These are phyloP conservation scores for Pterocarpus macrocarpus DNA, from an alignment of 306 rosid species.

Conservation along the genomic window DNA sequence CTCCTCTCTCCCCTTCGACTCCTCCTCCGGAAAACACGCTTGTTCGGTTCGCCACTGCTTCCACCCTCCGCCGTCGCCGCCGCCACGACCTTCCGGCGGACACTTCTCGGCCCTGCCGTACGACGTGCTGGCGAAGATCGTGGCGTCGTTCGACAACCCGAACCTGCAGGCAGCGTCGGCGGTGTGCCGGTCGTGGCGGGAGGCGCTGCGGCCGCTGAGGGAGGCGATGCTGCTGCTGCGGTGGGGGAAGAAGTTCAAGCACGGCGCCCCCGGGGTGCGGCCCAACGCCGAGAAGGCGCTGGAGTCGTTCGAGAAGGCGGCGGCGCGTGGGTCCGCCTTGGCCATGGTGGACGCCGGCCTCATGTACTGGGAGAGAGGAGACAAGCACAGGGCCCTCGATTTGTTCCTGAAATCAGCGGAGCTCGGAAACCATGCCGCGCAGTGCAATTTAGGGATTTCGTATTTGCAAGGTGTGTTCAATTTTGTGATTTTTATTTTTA, in stretches of 20 bases:
- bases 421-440: slow-evolving; percentile 78
- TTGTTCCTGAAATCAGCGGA: slow-evolving; percentile 70
- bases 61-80: slow-evolving; percentile 22
- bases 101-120: slow-evolving; percentile 78
- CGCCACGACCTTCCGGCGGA: not conserved
- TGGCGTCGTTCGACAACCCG: slow-evolving; percentile 64
- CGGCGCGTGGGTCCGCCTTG: slow-evolving; percentile 72
- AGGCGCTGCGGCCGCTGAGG: slow-evolving; percentile 74
- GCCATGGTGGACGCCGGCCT: slow-evolving; percentile 97
- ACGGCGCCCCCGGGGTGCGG: slow-evolving; percentile 67
- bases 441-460: slow-evolving; percentile 87
- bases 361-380: slow-evolving; percentile 79
- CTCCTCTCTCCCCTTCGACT: slow-evolving; percentile 53
- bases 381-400: slow-evolving; percentile 60
- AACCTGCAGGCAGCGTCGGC: slow-evolving; percentile 70
- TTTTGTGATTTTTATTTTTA: not conserved
- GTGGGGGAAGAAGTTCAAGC: slow-evolving; percentile 90
- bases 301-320: slow-evolving; percentile 73
- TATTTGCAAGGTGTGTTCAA: slow-evolving; percentile 70
- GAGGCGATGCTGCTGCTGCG: slow-evolving; percentile 71
- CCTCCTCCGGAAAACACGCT: slow-evolving; percentile 12
- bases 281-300: slow-evolving; percentile 71
- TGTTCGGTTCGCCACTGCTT: slow-evolving; percentile 41
- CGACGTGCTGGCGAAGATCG: slow-evolving; percentile 70
- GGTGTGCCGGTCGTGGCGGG: slow-evolving; percentile 83